A percentile compares a stretch with the other conserved stretches of the same genome.
Evolutionary conservation across 495 filamentous ascomycete genomes (phyloP).

Genomic region (Aspergillus steynii): DNA sequence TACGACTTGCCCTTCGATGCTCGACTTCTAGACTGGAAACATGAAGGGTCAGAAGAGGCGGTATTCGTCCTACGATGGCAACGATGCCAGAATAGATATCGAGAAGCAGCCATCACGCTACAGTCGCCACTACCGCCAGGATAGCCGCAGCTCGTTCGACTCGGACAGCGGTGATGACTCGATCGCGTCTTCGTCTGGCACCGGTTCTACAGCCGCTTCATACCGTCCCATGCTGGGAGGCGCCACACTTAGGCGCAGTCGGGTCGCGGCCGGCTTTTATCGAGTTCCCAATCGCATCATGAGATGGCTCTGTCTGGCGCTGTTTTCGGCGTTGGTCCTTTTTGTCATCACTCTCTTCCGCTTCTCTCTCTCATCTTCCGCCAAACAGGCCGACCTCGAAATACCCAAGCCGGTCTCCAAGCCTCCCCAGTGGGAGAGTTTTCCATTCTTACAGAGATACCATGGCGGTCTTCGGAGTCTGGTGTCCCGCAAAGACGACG

Average conservation of each 20-base stretch:
- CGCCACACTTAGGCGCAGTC: constrained; percentile 37
- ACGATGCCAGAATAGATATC: constrained; percentile 30
- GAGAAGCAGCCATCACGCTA: constrained; percentile 39
- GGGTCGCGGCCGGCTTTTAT: constrained; percentile 49
- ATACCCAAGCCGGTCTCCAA: constrained; percentile 51
- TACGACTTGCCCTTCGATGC: constrained; percentile 6
- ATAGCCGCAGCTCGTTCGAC: constrained; percentile 28
- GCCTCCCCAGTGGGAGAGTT: constrained; percentile 77
- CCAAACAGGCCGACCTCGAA: constrained; percentile 58
- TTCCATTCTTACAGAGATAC: constrained; percentile 79
- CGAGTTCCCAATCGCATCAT: constrained; percentile 62
- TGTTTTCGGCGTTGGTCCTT: constrained; percentile 66
- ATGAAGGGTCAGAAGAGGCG: constrained; percentile 43
- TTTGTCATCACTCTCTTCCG: constrained; percentile 72
- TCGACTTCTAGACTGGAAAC: constrained; percentile 11
- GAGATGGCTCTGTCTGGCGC: constrained; percentile 68
- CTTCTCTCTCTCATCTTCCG: constrained; percentile 63
- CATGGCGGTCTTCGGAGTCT: constrained; percentile 76
- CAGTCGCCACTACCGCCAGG: constrained; percentile 22
- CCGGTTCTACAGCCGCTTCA: constrained; percentile 32
- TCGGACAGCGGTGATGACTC: constrained; percentile 32
- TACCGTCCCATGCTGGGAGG: constrained; percentile 56
- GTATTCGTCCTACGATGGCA: constrained; percentile 30
- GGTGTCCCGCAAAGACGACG: constrained; percentile 58
- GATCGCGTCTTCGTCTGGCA: constrained; percentile 22